A percentile compares a stretch with the other conserved stretches of the same genome.
phyloP scores from a whole-genome alignment of 2,329 filamentous ascomycete genomes.

The Pezizomycotina sp. region DNA sequence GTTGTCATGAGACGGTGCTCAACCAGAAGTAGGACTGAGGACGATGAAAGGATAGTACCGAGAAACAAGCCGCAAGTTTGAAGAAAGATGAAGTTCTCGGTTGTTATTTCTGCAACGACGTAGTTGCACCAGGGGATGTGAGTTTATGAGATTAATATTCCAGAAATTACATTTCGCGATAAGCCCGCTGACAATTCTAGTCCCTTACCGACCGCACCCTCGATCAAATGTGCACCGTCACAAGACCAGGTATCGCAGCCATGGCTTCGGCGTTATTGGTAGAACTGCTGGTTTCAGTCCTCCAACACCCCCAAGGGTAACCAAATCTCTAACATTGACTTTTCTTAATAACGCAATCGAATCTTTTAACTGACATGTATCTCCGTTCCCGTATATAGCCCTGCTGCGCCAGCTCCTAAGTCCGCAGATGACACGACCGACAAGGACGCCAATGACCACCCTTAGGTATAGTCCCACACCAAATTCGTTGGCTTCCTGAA shows the following conservation, averaged over 20 bases:
- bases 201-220: conserved; percentile 88
- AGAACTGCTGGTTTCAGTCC: conserved; percentile 68
- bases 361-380: conserved; percentile 3
- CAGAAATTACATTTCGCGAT: not conserved
- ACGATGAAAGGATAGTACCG: conserved; percentile 14
- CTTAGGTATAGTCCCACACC: conserved; percentile 58
- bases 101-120: conserved; percentile 97
- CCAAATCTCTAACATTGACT: conserved; percentile 1
- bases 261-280: conserved; percentile 85
- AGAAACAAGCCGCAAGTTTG: not conserved
- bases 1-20: conserved; percentile 88
- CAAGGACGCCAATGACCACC: conserved; percentile 42
- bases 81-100: conserved; percentile 48
- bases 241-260: conserved; percentile 75
- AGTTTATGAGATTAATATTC: conserved; percentile 30
- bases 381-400: conserved; percentile 16
- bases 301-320: conserved; percentile 62
- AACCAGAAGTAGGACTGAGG: conserved; percentile 35
- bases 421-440: too few species aligned
- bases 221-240: conserved; percentile 96
- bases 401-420: conserved; percentile 24
- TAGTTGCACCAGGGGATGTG: conserved; percentile 84
- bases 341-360: conserved; percentile 1
- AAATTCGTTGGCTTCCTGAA: conserved; percentile 62
- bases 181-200: conserved; percentile 32